Base-by-base conservation (phyloP, 148 eudicot species). In the Pouteria glomerata region DNA sequence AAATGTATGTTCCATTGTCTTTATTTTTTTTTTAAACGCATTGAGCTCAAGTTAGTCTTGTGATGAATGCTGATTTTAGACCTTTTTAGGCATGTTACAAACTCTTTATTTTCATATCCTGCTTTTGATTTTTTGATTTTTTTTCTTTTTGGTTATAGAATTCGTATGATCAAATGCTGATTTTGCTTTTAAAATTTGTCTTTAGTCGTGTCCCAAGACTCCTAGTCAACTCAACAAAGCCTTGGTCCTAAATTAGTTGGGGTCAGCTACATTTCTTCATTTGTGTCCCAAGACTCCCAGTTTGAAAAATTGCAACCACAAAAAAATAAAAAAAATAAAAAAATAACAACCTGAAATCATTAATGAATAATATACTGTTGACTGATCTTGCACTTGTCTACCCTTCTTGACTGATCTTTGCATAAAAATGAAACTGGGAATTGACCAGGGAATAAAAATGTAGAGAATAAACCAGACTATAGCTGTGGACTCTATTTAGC, bases 41-140 rank as follows among this genome's bases (percentile, higher is more conserved):
- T 18, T 16, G 63, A 31, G 10, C 23, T 59, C 18, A 1, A 2
- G 30, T 8, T 21, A 59, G 63, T 59, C 19, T 29, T 59, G 1
- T 59, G 41, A 59, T 59, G 39, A 59, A 59, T 62, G 66, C 66
- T 62, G n/a, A 62, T 56, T 56, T 56, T 56, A 23, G 14, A 23
- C 31, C 31, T 24, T 6, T 52, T 52, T 52, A 52, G 26, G 57
- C 19, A 24, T 21, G 3, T 21, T 21, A 52, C 57, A 16, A 18
- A n/a, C 66, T 37, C 68, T 63, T 29, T 39, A 21, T 19, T 16
- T 23, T 2, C 3, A 7, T 30, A n/a, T n/a, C n/a, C n/a, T n/a
- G n/a, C n/a, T n/a, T n/a, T n/a, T n/a, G n/a, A n/a, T n/a, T n/a
- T n/a, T n/a, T n/a, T n/a, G n/a, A n/a, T n/a, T n/a, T 19, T 21